These are phyloP conservation scores for Aureobasidium sp. DNA, from an alignment of 2,329 filamentous ascomycete species.

Conservation along the genomic window DNA sequence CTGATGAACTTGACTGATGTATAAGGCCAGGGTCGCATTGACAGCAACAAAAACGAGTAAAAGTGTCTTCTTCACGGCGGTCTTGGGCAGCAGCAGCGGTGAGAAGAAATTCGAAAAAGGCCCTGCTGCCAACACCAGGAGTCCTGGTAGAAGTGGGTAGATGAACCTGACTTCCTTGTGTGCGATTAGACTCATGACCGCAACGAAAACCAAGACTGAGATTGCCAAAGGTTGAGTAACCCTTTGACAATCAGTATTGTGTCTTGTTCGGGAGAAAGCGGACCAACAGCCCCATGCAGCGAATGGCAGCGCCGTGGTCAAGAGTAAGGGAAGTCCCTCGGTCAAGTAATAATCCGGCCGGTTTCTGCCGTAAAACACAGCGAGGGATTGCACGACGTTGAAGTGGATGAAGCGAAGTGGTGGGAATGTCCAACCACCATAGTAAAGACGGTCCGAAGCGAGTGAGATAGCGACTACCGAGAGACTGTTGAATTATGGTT, in stretches of 20 bases:
- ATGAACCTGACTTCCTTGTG: slow-evolving; percentile 98
- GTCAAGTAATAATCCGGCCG: slow-evolving; percentile 88
- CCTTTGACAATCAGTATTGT: neutral
- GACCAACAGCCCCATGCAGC: slow-evolving; percentile 55
- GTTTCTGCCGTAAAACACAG: slow-evolving; percentile 87
- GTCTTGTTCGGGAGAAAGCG: slow-evolving; percentile 22
- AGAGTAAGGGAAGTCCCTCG: slow-evolving; percentile 78
- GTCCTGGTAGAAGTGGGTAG: slow-evolving; percentile 78
- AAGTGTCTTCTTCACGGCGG: slow-evolving; percentile 41
- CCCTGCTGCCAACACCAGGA: slow-evolving; percentile 70
- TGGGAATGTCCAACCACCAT: slow-evolving; percentile 78
- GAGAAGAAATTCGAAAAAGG: slow-evolving; percentile 57
- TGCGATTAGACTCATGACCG: slow-evolving; percentile 68
- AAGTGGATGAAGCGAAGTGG: slow-evolving; percentile 81
- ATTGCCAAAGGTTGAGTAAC: slow-evolving; percentile 35
- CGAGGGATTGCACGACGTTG: slow-evolving; percentile 79
- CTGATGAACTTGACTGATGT: slow-evolving; percentile 70
- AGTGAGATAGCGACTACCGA: slow-evolving; percentile 55
- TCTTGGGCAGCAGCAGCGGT: slow-evolving; percentile 22
- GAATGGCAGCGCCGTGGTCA: slow-evolving; percentile 77
- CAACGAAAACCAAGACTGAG: slow-evolving; percentile 47
- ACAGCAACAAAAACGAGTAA: slow-evolving; percentile 45
- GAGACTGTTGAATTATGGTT: neutral
- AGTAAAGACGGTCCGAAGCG: slow-evolving; percentile 67
- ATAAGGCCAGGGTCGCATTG: slow-evolving; percentile 64